Evolutionary conservation across 768 basidiomycete genomes (phyloP).

Genomic region (Lactarius quietus): DNA sequence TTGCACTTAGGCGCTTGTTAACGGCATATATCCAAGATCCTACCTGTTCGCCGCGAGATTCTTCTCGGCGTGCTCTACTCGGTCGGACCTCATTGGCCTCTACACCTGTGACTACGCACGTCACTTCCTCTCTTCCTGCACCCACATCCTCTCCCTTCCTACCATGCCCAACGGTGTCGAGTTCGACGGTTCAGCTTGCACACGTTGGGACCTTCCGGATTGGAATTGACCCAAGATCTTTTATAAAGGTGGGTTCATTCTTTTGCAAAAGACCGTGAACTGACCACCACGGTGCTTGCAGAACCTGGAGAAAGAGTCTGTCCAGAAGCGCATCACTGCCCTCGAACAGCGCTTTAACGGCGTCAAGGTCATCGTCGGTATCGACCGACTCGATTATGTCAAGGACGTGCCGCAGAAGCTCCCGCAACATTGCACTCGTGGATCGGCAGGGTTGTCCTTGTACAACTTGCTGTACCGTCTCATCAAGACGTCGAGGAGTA

Average conservation of each 20-base stretch:
- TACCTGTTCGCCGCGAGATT: slow-evolving; percentile 96
- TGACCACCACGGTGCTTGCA: slow-evolving; percentile 32
- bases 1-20: slow-evolving; percentile 7
- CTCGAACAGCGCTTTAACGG: slow-evolving; percentile 90
- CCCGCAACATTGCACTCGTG: slow-evolving; percentile 94
- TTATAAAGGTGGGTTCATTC: slow-evolving; percentile 60
- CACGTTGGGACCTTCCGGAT: slow-evolving; percentile 99
- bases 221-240: slow-evolving; percentile 93
- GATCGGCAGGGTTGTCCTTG: slow-evolving; percentile 98
- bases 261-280: slow-evolving; percentile 1
- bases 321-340: slow-evolving; percentile 72
- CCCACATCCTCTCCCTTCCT: slow-evolving; percentile 88
- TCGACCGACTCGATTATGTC: slow-evolving; percentile 98
- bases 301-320: slow-evolving; percentile 76
- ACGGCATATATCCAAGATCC: slow-evolving; percentile 55
- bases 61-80: slow-evolving; percentile 92
- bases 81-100: slow-evolving; percentile 98
- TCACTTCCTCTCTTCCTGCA: slow-evolving; percentile 98
- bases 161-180: slow-evolving; percentile 99
- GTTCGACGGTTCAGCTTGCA: slow-evolving; percentile 89
- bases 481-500: slow-evolving; percentile 99
- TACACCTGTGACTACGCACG: slow-evolving; percentile 99
- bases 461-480: slow-evolving; percentile 96
- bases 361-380: slow-evolving; percentile 96
- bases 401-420: slow-evolving; percentile 99